Percentiles rank a stretch among this genome's conserved stretches.
These are phyloP conservation scores for Rosellinia necatrix DNA, from an alignment of 2,329 filamentous ascomycete species.

Conservation along the genomic window DNA sequence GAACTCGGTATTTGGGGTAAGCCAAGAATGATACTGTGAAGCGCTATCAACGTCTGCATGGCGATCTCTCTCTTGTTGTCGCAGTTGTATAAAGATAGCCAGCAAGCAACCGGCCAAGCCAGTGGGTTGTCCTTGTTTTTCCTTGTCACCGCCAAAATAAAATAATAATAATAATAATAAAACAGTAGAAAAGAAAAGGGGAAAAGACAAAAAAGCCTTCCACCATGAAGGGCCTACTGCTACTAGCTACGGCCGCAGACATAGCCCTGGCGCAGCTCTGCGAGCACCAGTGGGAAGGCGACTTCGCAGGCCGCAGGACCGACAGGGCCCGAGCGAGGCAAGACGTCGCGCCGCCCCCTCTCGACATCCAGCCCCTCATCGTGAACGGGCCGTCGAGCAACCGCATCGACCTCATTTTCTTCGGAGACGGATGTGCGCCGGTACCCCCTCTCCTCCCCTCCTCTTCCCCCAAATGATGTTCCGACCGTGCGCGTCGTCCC, in stretches of 20 bases:
- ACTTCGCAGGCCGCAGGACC: constrained; percentile 33
- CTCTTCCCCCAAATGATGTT: no score
- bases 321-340: constrained; percentile 30
- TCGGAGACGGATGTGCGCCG: constrained; percentile 40
- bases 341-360: constrained; percentile 33
- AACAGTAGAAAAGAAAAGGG: no score
- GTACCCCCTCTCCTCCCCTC: no score
- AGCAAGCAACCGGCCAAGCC: not conserved
- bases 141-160: not conserved
- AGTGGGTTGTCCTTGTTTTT: not conserved
- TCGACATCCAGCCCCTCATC: constrained; percentile 40
- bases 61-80: no score
- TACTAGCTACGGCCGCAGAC: constrained; percentile 14
- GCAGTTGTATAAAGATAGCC: constrained; percentile 7
- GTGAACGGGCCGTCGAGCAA: constrained; percentile 39
- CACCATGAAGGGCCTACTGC: constrained; percentile 26
- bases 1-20: constrained; percentile 10
- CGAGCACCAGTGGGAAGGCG: constrained; percentile 40
- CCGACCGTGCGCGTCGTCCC: no score
- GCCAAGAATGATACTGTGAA: constrained; percentile 12
- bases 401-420: constrained; percentile 41
- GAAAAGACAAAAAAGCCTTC: no score
- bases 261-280: constrained; percentile 34
- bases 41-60: not conserved
- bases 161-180: no score